Evolutionary conservation across 345 rosid species (phyloP).

Genomic region (Leavenworthia alabamica): DNA sequence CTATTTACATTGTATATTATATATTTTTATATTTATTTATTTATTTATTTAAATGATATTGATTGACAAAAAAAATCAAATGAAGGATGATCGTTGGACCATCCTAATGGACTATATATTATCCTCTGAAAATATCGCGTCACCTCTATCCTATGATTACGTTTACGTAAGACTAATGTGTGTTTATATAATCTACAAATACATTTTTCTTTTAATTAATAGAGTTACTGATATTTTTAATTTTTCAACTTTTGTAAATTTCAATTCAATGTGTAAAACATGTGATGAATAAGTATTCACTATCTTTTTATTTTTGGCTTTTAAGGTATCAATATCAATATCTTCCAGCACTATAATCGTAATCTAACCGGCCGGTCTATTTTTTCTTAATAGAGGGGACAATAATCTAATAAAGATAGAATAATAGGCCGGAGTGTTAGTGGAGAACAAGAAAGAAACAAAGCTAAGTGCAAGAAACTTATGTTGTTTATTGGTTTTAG

Average conservation of each 20-base stretch:
- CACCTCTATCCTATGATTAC: conserved; percentile 14
- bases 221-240: no score
- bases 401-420: neutral
- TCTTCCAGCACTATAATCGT: conserved; percentile 12
- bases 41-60: neutral
- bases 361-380: neutral
- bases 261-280: no score
- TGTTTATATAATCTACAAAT: neutral
- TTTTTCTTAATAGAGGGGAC: neutral
- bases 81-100: conserved; percentile 6
- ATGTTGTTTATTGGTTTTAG: conserved; percentile 13
- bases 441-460: conserved; percentile 23
- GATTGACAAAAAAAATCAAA: no score
- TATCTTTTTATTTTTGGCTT: no score
- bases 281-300: no score
- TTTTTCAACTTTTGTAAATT: no score
- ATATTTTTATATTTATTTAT: neutral
- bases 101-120: conserved; percentile 1
- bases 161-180: neutral
- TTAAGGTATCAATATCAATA: no score
- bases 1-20: neutral
- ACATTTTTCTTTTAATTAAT: neutral
- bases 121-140: conserved; percentile 6
- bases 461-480: conserved; percentile 18
- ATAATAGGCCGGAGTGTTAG: neutral